Percentiles rank a stretch among this genome's conserved stretches.
phyloP scores from a whole-genome alignment of 164 flowering plant species.

The Saururus chinensis region DNA sequence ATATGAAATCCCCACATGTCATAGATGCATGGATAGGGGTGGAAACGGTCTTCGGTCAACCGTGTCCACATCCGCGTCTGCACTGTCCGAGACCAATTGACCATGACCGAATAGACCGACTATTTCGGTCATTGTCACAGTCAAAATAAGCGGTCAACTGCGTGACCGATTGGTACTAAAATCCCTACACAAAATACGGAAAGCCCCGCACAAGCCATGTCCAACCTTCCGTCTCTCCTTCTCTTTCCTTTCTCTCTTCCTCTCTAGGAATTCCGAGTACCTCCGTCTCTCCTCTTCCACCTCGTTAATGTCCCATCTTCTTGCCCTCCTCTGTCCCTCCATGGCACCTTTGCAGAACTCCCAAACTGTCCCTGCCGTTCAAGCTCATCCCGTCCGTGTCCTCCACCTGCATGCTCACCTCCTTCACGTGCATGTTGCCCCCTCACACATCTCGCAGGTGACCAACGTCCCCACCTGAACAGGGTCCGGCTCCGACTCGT shows the following conservation, averaged over 20 bases:
- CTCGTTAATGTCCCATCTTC: slow-evolving; percentile 7
- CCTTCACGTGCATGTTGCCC: slow-evolving; percentile 44
- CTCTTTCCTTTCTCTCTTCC: slow-evolving; percentile 25
- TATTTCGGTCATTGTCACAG: too few relatives aligned
- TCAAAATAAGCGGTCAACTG: too few relatives aligned
- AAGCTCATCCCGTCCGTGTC: slow-evolving; percentile 57
- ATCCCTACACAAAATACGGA: too few relatives aligned
- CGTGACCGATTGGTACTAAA: too few relatives aligned
- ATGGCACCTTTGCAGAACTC: slow-evolving; percentile 27
- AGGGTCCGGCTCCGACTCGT: neutral
- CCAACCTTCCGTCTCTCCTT: slow-evolving; percentile 27
- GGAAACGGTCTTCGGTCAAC: too few relatives aligned
- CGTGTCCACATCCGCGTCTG: too few relatives aligned
- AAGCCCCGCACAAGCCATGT: slow-evolving; percentile 25
- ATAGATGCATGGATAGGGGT: too few relatives aligned
- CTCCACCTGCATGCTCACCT: too few relatives aligned
- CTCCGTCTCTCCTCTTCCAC: slow-evolving; percentile 15
- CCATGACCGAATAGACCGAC: too few relatives aligned
- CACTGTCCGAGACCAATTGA: too few relatives aligned
- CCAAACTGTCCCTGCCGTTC: slow-evolving; percentile 51
- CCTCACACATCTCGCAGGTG: slow-evolving; percentile 27
- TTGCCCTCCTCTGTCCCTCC: slow-evolving; percentile 21
- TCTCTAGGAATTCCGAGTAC: slow-evolving; percentile 24
- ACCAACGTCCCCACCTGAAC: slow-evolving; percentile 35
- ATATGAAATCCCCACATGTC: too few relatives aligned